These are phyloP conservation scores for Fusarium tanahbumbuense DNA, from an alignment of 2,329 filamentous ascomycete genomes.

Conservation along the genomic window DNA sequence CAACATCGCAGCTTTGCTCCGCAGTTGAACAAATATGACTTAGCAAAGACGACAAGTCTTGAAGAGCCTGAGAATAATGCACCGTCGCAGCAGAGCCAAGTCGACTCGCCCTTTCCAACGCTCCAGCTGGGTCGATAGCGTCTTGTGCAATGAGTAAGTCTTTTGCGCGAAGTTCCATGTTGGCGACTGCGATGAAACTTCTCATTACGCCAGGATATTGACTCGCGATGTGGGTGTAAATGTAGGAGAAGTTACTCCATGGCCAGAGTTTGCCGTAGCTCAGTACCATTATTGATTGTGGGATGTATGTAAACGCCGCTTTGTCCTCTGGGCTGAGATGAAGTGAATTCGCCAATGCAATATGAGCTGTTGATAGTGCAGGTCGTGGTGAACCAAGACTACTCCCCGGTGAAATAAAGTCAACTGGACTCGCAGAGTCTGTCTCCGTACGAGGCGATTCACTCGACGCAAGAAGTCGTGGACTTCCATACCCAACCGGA, in stretches of 20 bases:
- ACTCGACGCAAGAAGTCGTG: not conserved
- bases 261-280: constrained; percentile 38
- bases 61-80: constrained; percentile 32
- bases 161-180: constrained; percentile 34
- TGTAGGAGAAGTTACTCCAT: constrained; percentile 42
- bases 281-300: constrained; percentile 33
- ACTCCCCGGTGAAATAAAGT: not conserved
- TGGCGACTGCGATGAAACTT: constrained; percentile 37
- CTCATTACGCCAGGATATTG: constrained; percentile 41
- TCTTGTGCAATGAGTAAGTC: constrained; percentile 23
- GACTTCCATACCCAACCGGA: constrained; percentile 1
- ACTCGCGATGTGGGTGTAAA: constrained; percentile 31
- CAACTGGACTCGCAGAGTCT: not conserved
- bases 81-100: constrained; percentile 17
- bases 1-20: constrained; percentile 16
- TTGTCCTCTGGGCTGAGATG: constrained; percentile 23
- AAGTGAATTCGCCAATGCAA: constrained; percentile 32
- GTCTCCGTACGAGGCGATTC: constrained; percentile 1
- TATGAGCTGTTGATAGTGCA: constrained; percentile 20
- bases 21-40: constrained; percentile 25
- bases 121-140: fast-evolving
- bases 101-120: constrained; percentile 10
- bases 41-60: constrained; percentile 36
- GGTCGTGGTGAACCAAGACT: not conserved
- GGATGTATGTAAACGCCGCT: constrained; percentile 32